phyloP scores from a whole-genome alignment of 495 filamentous ascomycete genomes.

The Ascodesmis nigricans region DNA sequence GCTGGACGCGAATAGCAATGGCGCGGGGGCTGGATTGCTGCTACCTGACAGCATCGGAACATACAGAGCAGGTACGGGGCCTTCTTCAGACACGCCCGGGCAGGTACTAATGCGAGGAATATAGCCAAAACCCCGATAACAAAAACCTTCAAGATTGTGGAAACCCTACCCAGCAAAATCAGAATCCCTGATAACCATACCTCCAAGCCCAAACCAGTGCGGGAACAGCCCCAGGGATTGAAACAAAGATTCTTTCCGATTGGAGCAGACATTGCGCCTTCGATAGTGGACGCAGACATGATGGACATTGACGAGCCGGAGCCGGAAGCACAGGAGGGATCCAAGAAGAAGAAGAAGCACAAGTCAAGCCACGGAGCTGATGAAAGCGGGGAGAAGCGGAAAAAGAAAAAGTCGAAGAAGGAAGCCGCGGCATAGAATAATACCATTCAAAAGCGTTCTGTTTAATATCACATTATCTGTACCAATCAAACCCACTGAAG shows the following conservation, averaged over 20 bases:
- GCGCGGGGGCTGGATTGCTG: not conserved
- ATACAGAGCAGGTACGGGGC: conserved; percentile 9
- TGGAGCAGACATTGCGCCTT: conserved; percentile 10
- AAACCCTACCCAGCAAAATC: conserved; percentile 5
- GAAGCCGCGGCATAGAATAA: too few relatives aligned
- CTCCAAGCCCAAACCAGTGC: conserved; percentile 5
- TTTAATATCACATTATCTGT: too few relatives aligned
- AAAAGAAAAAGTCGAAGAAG: conserved; percentile 13
- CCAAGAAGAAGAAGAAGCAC: conserved; percentile 5
- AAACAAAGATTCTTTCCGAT: conserved; percentile 18
- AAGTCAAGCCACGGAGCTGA: conserved; percentile 3
- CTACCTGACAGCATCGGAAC: conserved; percentile 9
- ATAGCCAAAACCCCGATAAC: conserved; percentile 8
- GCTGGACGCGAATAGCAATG: conserved; percentile 5
- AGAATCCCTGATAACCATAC: not conserved
- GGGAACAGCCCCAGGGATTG: conserved; percentile 16
- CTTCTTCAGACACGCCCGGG: not conserved
- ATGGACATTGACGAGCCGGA: conserved; percentile 7
- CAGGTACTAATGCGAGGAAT: conserved; percentile 3
- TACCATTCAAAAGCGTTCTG: too few relatives aligned
- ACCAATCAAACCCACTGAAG: too few relatives aligned
- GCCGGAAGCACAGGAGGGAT: conserved; percentile 1
- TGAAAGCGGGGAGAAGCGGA: conserved; percentile 4
- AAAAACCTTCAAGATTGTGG: conserved; percentile 13
- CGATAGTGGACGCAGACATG: conserved; percentile 2